These are phyloP conservation scores for Sisymbrium altissimum DNA, from an alignment of 345 rosid species.

Conservation along the genomic window DNA sequence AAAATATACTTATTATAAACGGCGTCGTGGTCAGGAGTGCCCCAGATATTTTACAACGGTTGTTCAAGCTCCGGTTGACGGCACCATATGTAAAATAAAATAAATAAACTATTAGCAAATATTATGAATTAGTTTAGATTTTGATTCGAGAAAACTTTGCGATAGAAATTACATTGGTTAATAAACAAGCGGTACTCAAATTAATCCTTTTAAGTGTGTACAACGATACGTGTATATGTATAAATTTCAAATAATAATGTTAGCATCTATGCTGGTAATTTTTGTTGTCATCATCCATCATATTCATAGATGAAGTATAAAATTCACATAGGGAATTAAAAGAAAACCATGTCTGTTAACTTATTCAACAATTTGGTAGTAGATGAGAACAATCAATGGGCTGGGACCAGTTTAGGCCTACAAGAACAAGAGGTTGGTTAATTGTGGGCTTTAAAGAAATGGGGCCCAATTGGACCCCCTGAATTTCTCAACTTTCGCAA, in stretches of 20 bases:
- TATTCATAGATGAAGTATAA: too few relatives aligned
- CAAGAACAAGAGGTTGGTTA: constrained; percentile 4
- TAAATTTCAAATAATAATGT: too few relatives aligned
- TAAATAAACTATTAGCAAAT: background rate
- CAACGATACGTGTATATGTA: too few relatives aligned
- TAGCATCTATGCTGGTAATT: too few relatives aligned
- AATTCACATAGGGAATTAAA: too few relatives aligned
- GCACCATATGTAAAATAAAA: background rate
- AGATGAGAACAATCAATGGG: constrained; percentile 30
- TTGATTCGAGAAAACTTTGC: background rate
- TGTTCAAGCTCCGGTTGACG: background rate
- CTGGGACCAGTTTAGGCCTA: constrained; percentile 30
- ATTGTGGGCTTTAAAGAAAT: constrained; percentile 24
- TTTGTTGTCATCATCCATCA: too few relatives aligned
- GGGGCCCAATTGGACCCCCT: constrained; percentile 9
- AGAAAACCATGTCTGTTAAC: background rate
- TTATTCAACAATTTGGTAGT: constrained; percentile 4
- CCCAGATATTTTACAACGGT: background rate
- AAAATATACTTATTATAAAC: background rate
- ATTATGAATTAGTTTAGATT: too few relatives aligned
- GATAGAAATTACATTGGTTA: background rate
- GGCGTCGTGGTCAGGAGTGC: background rate
- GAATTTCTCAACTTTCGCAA: background rate
- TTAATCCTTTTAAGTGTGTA: too few relatives aligned
- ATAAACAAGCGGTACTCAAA: background rate